Base-by-base conservation (phyloP, 2,329 filamentous ascomycete genomes). In the Boeremia lycopersici region DNA sequence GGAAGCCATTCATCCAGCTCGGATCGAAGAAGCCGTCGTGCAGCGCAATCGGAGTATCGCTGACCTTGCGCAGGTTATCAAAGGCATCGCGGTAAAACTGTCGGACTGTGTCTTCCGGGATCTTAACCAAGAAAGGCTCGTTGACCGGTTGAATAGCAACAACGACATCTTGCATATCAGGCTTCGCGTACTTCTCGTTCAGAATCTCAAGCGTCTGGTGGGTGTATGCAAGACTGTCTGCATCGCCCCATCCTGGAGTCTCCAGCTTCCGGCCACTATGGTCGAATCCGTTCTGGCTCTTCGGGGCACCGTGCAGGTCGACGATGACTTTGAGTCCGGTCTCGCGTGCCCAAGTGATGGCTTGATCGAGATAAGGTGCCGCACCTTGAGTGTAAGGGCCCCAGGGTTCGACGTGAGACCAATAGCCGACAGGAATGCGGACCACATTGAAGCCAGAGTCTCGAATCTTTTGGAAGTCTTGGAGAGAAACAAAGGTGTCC, bases 231-330 rank as follows among this genome's bases (percentile, higher is more conserved):
- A 82, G 74, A 10, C 77, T 82, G 57, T 80, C 76, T 19, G 77
- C 78, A 28, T 77, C 68, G 50, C 79, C 78, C 77, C 80, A 84
- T 4, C 71, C 70, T 56, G 77, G 78, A 28, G 53, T 76, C 40
- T 58, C 59, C 25, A 74, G 73, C 63, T 74, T 76, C 50, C 81
- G 80, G 5, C 85, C 85, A 44, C 79, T 83, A 67, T 87, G 86
- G 66, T 87, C 85, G 68, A 85, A 86, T 6, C 85, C 84, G 57
- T 86, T 86, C 62, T 86, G 84, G 2, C 78, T 81, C 35, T 79
- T 79, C 1, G 71, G 72, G 10, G 70, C 71, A 28, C 81, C 82
- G 62, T 86, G 84, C 8, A 86, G 73, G 63, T 86, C 84, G 35
- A 86, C 81, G 68, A 84, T 74, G 29, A 86, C 76, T 67, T 84